Percentiles rank a stretch among this genome's conserved stretches.
phyloP scores from a whole-genome alignment of 192 early-diverging fungal species.

The Tieghemiomyces parasiticus region DNA sequence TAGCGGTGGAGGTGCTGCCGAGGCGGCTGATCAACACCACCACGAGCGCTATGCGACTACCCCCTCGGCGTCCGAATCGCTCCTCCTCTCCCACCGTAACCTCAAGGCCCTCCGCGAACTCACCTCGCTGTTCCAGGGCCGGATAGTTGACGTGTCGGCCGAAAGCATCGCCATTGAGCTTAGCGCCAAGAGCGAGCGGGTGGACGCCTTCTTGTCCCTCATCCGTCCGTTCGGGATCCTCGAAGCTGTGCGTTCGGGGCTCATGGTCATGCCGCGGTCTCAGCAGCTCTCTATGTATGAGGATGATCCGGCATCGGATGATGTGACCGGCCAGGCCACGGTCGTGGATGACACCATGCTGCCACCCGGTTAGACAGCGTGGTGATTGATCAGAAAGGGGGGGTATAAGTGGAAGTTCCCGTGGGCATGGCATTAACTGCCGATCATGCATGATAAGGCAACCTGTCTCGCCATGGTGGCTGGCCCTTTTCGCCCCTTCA shows the following conservation, averaged over 20 bases:
- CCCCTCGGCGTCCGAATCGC: conserved; percentile 16
- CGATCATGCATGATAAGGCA: too few species aligned
- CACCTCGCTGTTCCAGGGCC: conserved; percentile 69
- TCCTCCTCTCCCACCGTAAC: conserved; percentile 42
- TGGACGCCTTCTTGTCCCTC: conserved; percentile 86
- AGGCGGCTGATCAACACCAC: conserved; percentile 8
- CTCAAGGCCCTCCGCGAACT: conserved; percentile 70
- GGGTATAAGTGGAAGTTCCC: too few species aligned
- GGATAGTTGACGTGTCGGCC: conserved; percentile 72
- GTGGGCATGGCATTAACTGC: too few species aligned
- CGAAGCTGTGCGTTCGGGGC: conserved; percentile 82
- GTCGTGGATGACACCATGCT: conserved; percentile 81
- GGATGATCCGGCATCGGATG: conserved; percentile 38
- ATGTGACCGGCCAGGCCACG: conserved; percentile 37
- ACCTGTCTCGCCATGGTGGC: too few species aligned
- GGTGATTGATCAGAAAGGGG: too few species aligned
- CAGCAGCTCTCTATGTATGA: conserved; percentile 64
- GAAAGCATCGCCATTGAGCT: conserved; percentile 79
- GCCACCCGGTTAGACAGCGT: conserved; percentile 85
- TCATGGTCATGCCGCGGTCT: conserved; percentile 94
- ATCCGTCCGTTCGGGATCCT: conserved; percentile 91
- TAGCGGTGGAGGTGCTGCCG: conserved; percentile 10
- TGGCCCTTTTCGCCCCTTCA: too few species aligned
- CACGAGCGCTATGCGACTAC: not conserved
- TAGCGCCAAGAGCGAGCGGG: conserved; percentile 69